phyloP scores from a whole-genome alignment of 306 rosid genomes.

The Chamaecrista fasciculata region DNA sequence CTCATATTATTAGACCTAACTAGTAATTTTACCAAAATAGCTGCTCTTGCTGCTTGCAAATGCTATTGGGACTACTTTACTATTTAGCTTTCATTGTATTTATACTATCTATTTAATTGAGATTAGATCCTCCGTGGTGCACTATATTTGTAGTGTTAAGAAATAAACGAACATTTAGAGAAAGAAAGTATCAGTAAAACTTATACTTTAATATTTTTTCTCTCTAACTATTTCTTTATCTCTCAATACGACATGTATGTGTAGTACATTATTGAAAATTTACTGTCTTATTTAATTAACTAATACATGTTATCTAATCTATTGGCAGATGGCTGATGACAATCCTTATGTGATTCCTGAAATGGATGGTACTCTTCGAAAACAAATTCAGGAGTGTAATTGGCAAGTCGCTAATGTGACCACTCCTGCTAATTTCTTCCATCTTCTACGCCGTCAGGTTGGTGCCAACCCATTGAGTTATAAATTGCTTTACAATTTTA shows the following conservation, averaged over 20 bases:
- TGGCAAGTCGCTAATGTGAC: constrained; percentile 94
- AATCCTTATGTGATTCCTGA: constrained; percentile 85
- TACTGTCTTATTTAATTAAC: constrained; percentile 5
- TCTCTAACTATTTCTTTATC: no score
- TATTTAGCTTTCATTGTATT: constrained; percentile 2
- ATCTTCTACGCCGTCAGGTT: constrained; percentile 86
- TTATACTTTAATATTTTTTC: no score
- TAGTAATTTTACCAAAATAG: no score
- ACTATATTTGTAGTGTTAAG: no score
- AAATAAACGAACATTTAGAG: no score
- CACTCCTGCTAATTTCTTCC: constrained; percentile 96
- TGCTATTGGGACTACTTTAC: not conserved
- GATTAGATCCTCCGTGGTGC: no score
- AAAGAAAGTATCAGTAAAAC: no score
- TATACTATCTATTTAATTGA: constrained; percentile 1
- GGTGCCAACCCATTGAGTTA: constrained; percentile 21
- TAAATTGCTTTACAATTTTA: no score
- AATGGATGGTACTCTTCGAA: constrained; percentile 90
- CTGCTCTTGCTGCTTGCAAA: no score
- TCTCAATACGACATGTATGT: no score
- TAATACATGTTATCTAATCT: constrained; percentile 19
- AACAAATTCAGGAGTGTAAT: constrained; percentile 93
- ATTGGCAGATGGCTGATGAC: constrained; percentile 87
- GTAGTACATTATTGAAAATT: no score
- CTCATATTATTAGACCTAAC: no score